Conservation (phyloP, 192 early-diverging fungal genomes). For the Pecoramyces ruminantium region DNA sequence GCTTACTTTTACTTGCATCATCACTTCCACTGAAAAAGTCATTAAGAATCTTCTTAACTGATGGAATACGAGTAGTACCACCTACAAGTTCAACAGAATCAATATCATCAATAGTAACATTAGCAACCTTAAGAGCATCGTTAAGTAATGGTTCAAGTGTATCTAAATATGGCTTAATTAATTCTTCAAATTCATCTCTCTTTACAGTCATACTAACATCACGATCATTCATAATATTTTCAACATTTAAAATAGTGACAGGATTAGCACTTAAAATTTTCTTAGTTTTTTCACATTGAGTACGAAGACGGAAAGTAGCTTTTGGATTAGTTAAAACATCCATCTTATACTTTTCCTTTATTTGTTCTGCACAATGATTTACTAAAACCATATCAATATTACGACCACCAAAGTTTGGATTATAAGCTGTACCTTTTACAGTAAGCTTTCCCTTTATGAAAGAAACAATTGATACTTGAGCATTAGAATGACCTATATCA, state of each 20-base stretch:
- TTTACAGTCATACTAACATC: constrained; percentile 74
- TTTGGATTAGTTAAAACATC: constrained; percentile 77
- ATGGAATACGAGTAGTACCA: constrained; percentile 82
- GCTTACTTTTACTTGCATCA: constrained; percentile 21
- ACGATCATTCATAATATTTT: constrained; percentile 89
- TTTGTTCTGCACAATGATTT: constrained; percentile 69
- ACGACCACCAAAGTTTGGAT: constrained; percentile 88
- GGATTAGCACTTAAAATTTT: constrained; percentile 89
- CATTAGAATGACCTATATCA: constrained; percentile 82
- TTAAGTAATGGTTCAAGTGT: constrained; percentile 55
- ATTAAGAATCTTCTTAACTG: constrained; percentile 73
- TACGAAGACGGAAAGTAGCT: constrained; percentile 75
- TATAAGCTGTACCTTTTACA: constrained; percentile 78
- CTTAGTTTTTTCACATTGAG: constrained; percentile 86
- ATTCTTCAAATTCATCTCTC: constrained; percentile 62
- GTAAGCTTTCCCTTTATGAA: constrained; percentile 93
- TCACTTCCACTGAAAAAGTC: constrained; percentile 67
- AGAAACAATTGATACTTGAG: constrained; percentile 69
- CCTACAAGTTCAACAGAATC: constrained; percentile 90
- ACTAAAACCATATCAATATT: constrained; percentile 83
- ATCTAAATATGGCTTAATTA: constrained; percentile 50
- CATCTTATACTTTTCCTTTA: constrained; percentile 90
- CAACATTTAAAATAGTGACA: constrained; percentile 78
- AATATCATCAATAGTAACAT: constrained; percentile 59
- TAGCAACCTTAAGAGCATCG: constrained; percentile 58